A percentile compares a stretch with the other conserved stretches of the same genome.
Evolutionary conservation across 768 basidiomycete genomes (phyloP).

Genomic region (Leccinum subgranulosum): DNA sequence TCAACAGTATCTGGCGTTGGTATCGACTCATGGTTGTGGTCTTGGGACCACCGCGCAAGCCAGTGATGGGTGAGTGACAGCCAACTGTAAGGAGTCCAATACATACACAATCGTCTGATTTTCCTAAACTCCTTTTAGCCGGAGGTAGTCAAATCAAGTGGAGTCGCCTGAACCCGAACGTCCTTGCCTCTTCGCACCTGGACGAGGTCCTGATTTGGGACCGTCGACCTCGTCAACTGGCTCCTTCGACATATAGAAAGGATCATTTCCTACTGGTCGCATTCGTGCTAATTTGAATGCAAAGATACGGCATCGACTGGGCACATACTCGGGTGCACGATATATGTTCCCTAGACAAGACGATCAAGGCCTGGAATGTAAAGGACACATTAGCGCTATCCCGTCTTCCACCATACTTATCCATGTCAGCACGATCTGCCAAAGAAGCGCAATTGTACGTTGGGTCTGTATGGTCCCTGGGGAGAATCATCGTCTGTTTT

Average conservation of each 20-base stretch:
- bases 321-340: conserved; percentile 72
- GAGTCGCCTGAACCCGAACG: conserved; percentile 83
- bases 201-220: conserved; percentile 94
- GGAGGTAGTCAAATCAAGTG: conserved; percentile 96
- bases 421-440: conserved; percentile 55
- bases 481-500: conserved; percentile 82
- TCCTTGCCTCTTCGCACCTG: conserved; percentile 87
- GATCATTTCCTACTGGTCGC: conserved; percentile 71
- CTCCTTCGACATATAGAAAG: conserved; percentile 57
- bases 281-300: conserved; percentile 75
- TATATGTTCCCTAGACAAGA: conserved; percentile 91
- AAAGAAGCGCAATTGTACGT: conserved; percentile 76
- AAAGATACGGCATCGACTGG: conserved; percentile 97
- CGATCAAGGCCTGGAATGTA: conserved; percentile 79
- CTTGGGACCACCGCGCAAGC: conserved; percentile 61
- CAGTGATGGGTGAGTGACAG: conserved; percentile 48
- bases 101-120: neutral
- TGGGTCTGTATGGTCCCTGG: conserved; percentile 89
- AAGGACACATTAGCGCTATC: conserved; percentile 48
- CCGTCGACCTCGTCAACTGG: conserved; percentile 58
- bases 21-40: conserved; percentile 86
- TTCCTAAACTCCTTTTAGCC: conserved; percentile 39
- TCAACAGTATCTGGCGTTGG: no score
- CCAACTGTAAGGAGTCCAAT: conserved; percentile 38
- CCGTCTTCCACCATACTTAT: conserved; percentile 51